Evolutionary conservation across 1,284 basidiomycete species (phyloP).

Genomic region (Macrocybe sp.): DNA sequence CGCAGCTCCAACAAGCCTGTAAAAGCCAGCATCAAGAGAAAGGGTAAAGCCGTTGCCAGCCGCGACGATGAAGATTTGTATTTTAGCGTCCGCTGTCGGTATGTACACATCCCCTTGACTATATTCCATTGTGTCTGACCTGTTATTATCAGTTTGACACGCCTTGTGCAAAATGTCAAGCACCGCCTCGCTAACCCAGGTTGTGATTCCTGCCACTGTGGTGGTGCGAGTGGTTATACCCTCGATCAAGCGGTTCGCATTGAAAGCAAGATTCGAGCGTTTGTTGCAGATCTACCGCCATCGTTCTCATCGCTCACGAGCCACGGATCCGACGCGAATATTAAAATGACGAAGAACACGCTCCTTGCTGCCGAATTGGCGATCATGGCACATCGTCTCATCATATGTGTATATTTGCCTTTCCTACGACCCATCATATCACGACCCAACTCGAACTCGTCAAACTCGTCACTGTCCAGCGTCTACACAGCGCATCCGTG

Average conservation of each 20-base stretch:
- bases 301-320: constrained; percentile 9
- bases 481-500: constrained; percentile 15
- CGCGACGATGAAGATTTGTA: constrained; percentile 18
- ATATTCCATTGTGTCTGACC: not conserved
- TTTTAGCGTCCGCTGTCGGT: constrained; percentile 33
- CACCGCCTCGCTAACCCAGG: constrained; percentile 22
- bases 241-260: constrained; percentile 55
- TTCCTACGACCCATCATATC: constrained; percentile 39
- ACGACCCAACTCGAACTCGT: constrained; percentile 3
- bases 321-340: constrained; percentile 2
- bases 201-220: constrained; percentile 14
- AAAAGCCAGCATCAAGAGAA: constrained; percentile 1
- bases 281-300: constrained; percentile 45
- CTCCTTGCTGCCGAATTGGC: constrained; percentile 44
- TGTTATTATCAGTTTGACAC: constrained; percentile 20
- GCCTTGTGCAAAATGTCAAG: constrained; percentile 32
- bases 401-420: constrained; percentile 63
- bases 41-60: constrained; percentile 1
- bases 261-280: constrained; percentile 50
- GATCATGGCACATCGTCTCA: constrained; percentile 51
- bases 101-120: constrained; percentile 13
- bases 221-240: constrained; percentile 30
- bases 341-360: constrained; percentile 16
- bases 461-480: constrained; percentile 1
- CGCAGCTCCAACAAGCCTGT: not conserved